Base-by-base conservation (phyloP, 176 grass and related monocot species). In the Ensete glaucum region DNA sequence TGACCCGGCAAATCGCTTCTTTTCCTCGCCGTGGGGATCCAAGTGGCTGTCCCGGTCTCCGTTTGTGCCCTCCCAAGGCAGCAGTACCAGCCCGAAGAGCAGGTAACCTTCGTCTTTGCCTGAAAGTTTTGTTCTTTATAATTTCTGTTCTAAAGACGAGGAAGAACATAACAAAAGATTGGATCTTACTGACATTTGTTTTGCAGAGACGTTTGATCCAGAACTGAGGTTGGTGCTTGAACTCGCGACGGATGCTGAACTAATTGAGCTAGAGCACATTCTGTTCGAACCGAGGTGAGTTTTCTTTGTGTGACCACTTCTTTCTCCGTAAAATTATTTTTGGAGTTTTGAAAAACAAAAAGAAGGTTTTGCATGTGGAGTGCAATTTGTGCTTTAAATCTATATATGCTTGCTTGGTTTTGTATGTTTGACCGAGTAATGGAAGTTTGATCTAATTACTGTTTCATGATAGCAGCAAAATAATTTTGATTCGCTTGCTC, bases 181-280 rank as follows among this genome's bases (percentile, higher is more conserved):
- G 6, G 67, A 70, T 51, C 67, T 70, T 70, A n/a, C 16, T 5
- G 34, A n/a, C 19, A 70, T 52, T 70, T 70, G 21, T 77, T 64
- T 58, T 67, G 72, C 81, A 91, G 85, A 74, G 48, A 84, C 82
- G 79, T 98, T 85, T 54, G 94, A 98, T 62, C 90, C 90, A 55
- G 88, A 98, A 64, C 83, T 98, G 75, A 88, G 90, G 78, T 26
- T 85, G 73, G 94, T 98, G 78, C 88, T 98, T 27, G 94, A 98
- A 69, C 83, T 98, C 9, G 94, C 94, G 3, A 89, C 88, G 3
- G 78, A 93, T 9, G 82, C 85, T 17, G 94, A 98, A 78, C 77
- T 98, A 80, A 52, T 89, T 77, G 94, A 98, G 75, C 54, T 98
- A 2, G 85, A 98, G 73, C 80, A 81, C 19, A 98, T 98, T 82